Evolutionary conservation across 108 stramenopile species (phyloP).

Genomic region (Cylindrotheca fusiformis): DNA sequence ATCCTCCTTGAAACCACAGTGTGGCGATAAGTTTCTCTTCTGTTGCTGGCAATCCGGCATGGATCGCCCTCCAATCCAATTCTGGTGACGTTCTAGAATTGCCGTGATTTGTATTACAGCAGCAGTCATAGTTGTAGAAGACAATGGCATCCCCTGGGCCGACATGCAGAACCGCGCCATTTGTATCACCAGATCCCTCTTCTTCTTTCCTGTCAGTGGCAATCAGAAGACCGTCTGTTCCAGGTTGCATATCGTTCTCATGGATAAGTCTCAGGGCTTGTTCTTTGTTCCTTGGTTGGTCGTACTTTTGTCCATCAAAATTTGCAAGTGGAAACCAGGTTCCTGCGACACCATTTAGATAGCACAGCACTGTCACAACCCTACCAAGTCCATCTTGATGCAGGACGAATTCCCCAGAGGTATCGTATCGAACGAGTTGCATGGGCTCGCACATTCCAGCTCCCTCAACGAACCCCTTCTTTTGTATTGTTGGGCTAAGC

Average conservation of each 20-base stretch:
- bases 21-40: neutral
- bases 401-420: conserved; percentile 44
- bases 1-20: neutral
- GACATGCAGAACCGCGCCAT: conserved; percentile 12
- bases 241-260: neutral
- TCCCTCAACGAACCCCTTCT: neutral
- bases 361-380: conserved; percentile 53
- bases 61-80: conserved; percentile 53
- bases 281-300: neutral
- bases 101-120: neutral
- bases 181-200: neutral
- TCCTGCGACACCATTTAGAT: conserved; percentile 61
- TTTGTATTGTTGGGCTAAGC: neutral
- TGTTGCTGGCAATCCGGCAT: conserved; percentile 41
- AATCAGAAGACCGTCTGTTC: conserved; percentile 2
- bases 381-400: conserved; percentile 51
- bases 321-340: conserved; percentile 70
- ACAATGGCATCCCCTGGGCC: conserved; percentile 57
- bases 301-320: neutral
- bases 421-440: conserved; percentile 51
- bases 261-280: conserved; percentile 5
- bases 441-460: conserved; percentile 3
- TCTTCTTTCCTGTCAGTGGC: conserved; percentile 9
- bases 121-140: conserved; percentile 44
- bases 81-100: conserved; percentile 9